phyloP scores from a whole-genome alignment of 139 green algal species.

The Pseudopediastrum boryanum region DNA sequence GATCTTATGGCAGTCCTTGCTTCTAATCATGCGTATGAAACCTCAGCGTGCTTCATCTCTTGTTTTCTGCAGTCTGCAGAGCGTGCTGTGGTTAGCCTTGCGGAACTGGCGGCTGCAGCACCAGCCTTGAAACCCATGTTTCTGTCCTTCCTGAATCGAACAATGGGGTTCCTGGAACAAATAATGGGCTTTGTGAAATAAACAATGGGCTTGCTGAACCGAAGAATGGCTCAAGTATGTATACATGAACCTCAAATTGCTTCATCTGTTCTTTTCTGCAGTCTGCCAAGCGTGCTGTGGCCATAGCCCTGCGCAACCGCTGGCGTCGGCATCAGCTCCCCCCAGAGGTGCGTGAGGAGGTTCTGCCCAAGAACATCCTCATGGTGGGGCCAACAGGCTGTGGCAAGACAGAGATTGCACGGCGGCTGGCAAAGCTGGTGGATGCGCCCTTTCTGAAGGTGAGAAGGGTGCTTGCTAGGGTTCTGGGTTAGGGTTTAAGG shows the following conservation, averaged over 20 bases:
- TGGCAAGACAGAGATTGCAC: conserved; percentile 97
- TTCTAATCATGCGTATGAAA: too few species aligned
- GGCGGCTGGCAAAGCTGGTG: conserved; percentile 91
- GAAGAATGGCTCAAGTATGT: background rate
- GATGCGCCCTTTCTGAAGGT: conserved; percentile 96
- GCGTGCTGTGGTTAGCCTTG: conserved; percentile 34
- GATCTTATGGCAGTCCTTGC: too few species aligned
- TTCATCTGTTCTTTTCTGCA: background rate
- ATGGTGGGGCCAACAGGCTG: conserved; percentile 93
- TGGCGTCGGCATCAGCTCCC: conserved; percentile 81
- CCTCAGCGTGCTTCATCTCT: background rate
- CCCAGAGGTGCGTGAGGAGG: conserved; percentile 69
- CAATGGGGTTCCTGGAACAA: background rate
- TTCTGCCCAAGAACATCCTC: conserved; percentile 98
- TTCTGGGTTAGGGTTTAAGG: too few species aligned
- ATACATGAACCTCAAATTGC: background rate
- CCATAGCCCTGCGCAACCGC: conserved; percentile 92
- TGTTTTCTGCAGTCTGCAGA: too few species aligned
- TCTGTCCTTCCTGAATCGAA: background rate
- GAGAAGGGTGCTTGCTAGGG: too few species aligned
- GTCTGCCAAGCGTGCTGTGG: conserved; percentile 93
- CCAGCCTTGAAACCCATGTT: background rate
- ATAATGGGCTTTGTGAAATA: background rate
- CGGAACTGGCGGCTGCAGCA: background rate
- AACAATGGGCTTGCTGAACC: background rate